phyloP scores from a whole-genome alignment of 2,329 filamentous ascomycete species.

The Monosporascus sp. region DNA sequence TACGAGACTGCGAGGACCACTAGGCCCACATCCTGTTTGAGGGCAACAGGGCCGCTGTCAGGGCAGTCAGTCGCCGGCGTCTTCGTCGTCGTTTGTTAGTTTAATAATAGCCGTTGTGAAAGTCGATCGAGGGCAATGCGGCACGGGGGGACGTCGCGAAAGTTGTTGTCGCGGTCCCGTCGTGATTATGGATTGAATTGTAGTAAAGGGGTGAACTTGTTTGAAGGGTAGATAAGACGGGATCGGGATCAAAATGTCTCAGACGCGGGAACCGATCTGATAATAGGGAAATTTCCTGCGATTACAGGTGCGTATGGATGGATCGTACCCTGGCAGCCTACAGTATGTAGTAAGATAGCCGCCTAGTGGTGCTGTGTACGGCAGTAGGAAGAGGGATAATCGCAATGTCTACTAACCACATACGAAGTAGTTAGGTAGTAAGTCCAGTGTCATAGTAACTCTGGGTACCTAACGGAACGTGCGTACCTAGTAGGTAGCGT shows the following conservation, averaged over 20 bases:
- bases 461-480: too few species aligned
- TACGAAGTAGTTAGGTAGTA: too few species aligned
- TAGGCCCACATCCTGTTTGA: constrained; percentile 21
- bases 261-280: background rate
- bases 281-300: background rate
- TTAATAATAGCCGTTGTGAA: background rate
- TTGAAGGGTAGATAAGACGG: background rate
- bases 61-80: constrained; percentile 5
- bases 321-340: background rate
- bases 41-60: constrained; percentile 12
- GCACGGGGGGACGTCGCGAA: background rate
- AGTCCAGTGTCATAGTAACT: too few species aligned
- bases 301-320: background rate
- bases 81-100: too few species aligned
- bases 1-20: constrained; percentile 16
- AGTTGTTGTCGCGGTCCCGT: background rate
- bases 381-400: too few species aligned
- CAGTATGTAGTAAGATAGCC: background rate
- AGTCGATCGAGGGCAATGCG: background rate
- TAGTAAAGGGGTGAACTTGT: background rate
- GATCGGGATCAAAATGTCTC: background rate
- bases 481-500: too few species aligned
- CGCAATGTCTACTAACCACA: too few species aligned
- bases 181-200: background rate
- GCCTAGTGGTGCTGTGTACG: too few species aligned